phyloP scores from a whole-genome alignment of 371 early-diverging fungal genomes.

The Parasitella parasitica region DNA sequence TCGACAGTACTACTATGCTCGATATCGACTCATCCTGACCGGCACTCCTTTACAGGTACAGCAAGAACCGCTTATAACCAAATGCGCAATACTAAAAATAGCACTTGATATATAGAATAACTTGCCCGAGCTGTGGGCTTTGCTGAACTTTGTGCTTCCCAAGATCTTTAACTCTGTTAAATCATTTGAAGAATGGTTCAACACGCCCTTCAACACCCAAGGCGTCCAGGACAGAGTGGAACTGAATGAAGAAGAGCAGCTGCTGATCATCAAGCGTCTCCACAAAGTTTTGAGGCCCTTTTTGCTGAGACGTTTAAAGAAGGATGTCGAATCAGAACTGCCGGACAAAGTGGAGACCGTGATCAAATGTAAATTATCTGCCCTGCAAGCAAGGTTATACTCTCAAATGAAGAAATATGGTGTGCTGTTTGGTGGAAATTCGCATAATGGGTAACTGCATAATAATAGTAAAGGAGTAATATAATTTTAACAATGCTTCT shows the following conservation, averaged over 20 bases:
- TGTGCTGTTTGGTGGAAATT: slow-evolving; percentile 60
- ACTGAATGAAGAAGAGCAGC: slow-evolving; percentile 96
- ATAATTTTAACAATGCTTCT: not conserved
- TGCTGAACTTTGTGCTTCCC: slow-evolving; percentile 98
- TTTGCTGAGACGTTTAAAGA: slow-evolving; percentile 96
- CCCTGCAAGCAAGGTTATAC: slow-evolving; percentile 79
- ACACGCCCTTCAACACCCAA: slow-evolving; percentile 88
- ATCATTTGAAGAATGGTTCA: slow-evolving; percentile 98
- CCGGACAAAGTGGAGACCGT: slow-evolving; percentile 99
- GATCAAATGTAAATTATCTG: slow-evolving; percentile 90
- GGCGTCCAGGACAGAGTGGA: slow-evolving; percentile 88
- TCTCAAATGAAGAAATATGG: slow-evolving; percentile 78
- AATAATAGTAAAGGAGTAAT: not conserved
- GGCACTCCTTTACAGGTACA: slow-evolving; percentile 97
- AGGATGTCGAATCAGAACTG: slow-evolving; percentile 98
- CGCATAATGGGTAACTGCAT: slow-evolving; percentile 54
- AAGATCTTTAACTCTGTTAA: slow-evolving; percentile 94
- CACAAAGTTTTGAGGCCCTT: slow-evolving; percentile 98
- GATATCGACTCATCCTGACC: slow-evolving; percentile 96
- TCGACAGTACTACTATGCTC: slow-evolving; percentile 80
- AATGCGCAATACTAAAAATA: not conserved
- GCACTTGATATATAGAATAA: slow-evolving; percentile 74
- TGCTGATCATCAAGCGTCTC: slow-evolving; percentile 95
- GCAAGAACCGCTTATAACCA: no score
- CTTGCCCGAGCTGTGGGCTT: slow-evolving; percentile 97